Evolutionary conservation across 345 rosid genomes (phyloP).

Genomic region (Citrus medica): DNA sequence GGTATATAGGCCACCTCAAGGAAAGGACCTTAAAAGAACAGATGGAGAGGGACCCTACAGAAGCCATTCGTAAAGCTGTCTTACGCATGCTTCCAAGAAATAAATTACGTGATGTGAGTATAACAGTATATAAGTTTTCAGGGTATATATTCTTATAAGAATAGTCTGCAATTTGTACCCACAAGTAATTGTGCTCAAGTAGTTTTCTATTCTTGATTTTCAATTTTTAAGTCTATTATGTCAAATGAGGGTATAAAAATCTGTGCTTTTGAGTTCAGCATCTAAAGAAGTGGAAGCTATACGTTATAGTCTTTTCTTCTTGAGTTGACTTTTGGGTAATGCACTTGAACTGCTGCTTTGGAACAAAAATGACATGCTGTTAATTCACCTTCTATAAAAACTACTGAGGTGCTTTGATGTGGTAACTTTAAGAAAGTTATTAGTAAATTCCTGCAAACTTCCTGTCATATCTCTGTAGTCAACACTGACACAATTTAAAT

Average conservation of each 20-base stretch:
- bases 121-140: not conserved
- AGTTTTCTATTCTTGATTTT: not conserved
- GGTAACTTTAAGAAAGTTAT: not conserved
- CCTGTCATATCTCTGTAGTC: not conserved
- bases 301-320: not conserved
- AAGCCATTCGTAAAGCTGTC: conserved; percentile 97
- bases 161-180: not conserved
- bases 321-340: not conserved
- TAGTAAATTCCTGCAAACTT: not conserved
- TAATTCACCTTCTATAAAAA: not conserved
- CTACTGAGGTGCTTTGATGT: not conserved
- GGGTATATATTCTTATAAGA: not conserved
- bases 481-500: no score
- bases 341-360: not conserved
- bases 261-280: not conserved
- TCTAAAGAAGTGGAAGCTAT: not conserved
- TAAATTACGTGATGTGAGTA: conserved; percentile 89
- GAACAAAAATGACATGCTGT: not conserved
- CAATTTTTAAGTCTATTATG: not conserved
- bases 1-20: conserved; percentile 88
- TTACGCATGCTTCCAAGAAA: conserved; percentile 97
- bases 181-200: not conserved
- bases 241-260: conserved; percentile 6
- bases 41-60: conserved; percentile 93
- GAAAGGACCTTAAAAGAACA: conserved; percentile 94